phyloP scores from a whole-genome alignment of 2,329 filamentous ascomycete genomes.

The Chalara sp. region DNA sequence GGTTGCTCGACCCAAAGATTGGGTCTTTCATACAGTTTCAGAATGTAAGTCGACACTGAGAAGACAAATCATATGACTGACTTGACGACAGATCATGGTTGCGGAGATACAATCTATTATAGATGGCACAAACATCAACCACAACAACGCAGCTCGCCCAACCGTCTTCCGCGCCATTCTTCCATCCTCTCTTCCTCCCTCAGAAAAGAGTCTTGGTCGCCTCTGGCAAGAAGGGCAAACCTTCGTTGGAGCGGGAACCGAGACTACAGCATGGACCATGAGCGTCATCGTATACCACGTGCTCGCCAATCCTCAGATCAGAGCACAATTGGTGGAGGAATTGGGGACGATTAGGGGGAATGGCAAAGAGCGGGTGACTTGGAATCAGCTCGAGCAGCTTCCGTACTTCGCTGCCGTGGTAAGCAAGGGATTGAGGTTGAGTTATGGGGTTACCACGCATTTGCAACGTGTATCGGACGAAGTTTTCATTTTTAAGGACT shows the following conservation, averaged over 20 bases:
- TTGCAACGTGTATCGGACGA: conserved; percentile 21
- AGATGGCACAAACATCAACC: not conserved
- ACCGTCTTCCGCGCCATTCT: conserved; percentile 23
- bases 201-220: conserved; percentile 27
- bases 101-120: conserved; percentile 1
- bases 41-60: no score
- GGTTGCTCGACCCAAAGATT: no score
- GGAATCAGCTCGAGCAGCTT: conserved; percentile 19
- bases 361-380: not conserved
- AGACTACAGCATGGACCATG: conserved; percentile 31
- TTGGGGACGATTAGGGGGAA: conserved; percentile 18
- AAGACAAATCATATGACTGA: no score
- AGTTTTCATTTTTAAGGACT: conserved; percentile 14
- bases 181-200: conserved; percentile 22
- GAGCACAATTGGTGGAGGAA: conserved; percentile 28
- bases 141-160: conserved; percentile 11
- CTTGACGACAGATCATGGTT: conserved; percentile 11
- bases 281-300: conserved; percentile 30
- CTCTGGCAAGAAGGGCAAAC: conserved; percentile 28
- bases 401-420: conserved; percentile 28
- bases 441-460: conserved; percentile 25
- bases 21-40: no score
- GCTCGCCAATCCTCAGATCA: conserved; percentile 25
- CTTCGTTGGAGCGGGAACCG: conserved; percentile 29
- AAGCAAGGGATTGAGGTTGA: conserved; percentile 28